Evolutionary conservation across 2,329 filamentous ascomycete species (phyloP).

Genomic region (Aspergillus sergii): DNA sequence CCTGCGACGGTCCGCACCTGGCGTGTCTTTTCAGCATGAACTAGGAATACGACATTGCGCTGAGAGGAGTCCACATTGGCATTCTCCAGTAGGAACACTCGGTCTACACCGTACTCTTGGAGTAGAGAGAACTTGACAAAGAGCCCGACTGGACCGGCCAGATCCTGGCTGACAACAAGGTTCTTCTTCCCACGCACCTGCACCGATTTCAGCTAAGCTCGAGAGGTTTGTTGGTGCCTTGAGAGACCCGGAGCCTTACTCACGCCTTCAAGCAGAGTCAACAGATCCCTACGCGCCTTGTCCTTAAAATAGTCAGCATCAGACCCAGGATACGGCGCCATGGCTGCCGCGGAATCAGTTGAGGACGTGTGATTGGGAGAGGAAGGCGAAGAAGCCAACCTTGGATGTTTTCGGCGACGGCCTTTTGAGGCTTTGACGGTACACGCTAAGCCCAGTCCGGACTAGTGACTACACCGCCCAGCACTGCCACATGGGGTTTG

Average conservation of each 20-base stretch:
- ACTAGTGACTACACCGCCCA: slow-evolving; percentile 22
- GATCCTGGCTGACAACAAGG: slow-evolving; percentile 84
- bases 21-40: slow-evolving; percentile 82
- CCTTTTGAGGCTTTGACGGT: not conserved
- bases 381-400: slow-evolving; percentile 11
- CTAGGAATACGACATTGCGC: slow-evolving; percentile 91
- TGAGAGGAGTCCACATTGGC: slow-evolving; percentile 92
- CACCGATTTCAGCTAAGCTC: slow-evolving; percentile 23
- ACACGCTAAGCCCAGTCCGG: slow-evolving; percentile 19
- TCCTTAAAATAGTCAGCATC: slow-evolving; percentile 52
- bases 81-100: slow-evolving; percentile 96
- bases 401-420: slow-evolving; percentile 9
- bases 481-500: slow-evolving; percentile 8
- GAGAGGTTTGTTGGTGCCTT: slow-evolving; percentile 20
- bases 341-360: slow-evolving; percentile 30
- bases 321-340: slow-evolving; percentile 47
- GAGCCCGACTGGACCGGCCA: slow-evolving; percentile 85
- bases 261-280: slow-evolving; percentile 93
- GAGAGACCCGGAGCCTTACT: slow-evolving; percentile 54
- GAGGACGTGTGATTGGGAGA: slow-evolving; percentile 8
- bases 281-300: slow-evolving; percentile 78
- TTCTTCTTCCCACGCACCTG: slow-evolving; percentile 99
- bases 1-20: slow-evolving; percentile 86
- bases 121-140: slow-evolving; percentile 94
- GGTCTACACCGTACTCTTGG: slow-evolving; percentile 96